A percentile compares a stretch with the other conserved stretches of the same genome.
These are phyloP conservation scores for Ceratocystiopsis sp. DNA, from an alignment of 2,329 filamentous ascomycete genomes.

Conservation along the genomic window DNA sequence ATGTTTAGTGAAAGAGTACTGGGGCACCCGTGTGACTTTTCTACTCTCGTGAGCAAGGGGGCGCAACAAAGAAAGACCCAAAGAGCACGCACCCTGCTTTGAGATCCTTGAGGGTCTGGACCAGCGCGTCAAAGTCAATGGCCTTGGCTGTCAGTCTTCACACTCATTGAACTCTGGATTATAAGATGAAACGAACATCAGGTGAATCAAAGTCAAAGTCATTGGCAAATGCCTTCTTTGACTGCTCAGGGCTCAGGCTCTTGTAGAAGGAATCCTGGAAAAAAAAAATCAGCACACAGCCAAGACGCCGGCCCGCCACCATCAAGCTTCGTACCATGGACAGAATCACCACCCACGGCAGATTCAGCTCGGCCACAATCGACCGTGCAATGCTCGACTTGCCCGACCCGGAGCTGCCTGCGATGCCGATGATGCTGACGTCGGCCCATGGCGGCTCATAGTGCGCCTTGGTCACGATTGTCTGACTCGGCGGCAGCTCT, in stretches of 20 bases:
- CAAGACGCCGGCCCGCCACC: neutral
- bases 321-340: slow-evolving; percentile 54
- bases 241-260: slow-evolving; percentile 62
- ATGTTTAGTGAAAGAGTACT: slow-evolving; percentile 93
- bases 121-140: slow-evolving; percentile 82
- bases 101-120: slow-evolving; percentile 63
- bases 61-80: neutral
- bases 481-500: slow-evolving; percentile 13
- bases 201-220: slow-evolving; percentile 95
- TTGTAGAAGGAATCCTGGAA: slow-evolving; percentile 92
- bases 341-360: slow-evolving; percentile 95
- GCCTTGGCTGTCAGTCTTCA: slow-evolving; percentile 27
- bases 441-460: slow-evolving; percentile 95
- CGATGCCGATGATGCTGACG: slow-evolving; percentile 89
- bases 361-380: slow-evolving; percentile 74
- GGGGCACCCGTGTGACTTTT: slow-evolving; percentile 53
- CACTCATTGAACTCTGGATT: neutral
- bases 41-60: no score
- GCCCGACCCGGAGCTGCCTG: slow-evolving; percentile 82
- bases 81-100: slow-evolving; percentile 67
- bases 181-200: slow-evolving; percentile 27
- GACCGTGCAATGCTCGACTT: slow-evolving; percentile 90
- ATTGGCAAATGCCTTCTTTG: slow-evolving; percentile 65
- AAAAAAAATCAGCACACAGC: neutral
- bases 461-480: slow-evolving; percentile 44